Evolutionary conservation across 2,329 filamentous ascomycete genomes (phyloP).

Genomic region (Diaporthe amygdali): DNA sequence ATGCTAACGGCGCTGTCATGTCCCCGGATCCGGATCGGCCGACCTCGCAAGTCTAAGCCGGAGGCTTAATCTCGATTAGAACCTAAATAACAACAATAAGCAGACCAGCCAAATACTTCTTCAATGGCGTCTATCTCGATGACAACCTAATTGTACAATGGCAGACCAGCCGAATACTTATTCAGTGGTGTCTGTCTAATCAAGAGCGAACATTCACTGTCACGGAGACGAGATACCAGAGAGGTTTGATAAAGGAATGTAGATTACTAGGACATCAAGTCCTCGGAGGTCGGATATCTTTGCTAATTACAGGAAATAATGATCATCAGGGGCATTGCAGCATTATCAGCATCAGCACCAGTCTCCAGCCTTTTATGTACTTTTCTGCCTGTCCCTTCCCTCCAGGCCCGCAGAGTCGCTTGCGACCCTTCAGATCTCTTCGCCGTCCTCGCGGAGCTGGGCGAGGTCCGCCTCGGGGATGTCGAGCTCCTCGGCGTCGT

Average conservation of each 20-base stretch:
- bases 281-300: conserved; percentile 17
- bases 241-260: conserved; percentile 9
- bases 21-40: neutral
- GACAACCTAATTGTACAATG: too few relatives aligned
- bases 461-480: conserved; percentile 28
- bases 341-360: conserved; percentile 18
- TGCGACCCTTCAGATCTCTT: conserved; percentile 27
- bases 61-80: neutral
- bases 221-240: neutral
- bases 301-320: conserved; percentile 3
- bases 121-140: neutral
- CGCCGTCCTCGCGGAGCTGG: conserved; percentile 28
- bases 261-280: conserved; percentile 15
- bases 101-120: neutral
- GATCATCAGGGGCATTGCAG: conserved; percentile 14
- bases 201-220: neutral
- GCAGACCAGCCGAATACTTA: neutral
- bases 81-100: neutral
- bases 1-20: neutral
- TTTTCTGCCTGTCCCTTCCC: neutral
- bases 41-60: neutral
- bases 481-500: conserved; percentile 15
- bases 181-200: neutral
- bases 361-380: conserved; percentile 9
- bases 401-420: neutral